These are phyloP conservation scores for Pluteus cervinus DNA, from an alignment of 768 basidiomycete species.

Conservation along the genomic window DNA sequence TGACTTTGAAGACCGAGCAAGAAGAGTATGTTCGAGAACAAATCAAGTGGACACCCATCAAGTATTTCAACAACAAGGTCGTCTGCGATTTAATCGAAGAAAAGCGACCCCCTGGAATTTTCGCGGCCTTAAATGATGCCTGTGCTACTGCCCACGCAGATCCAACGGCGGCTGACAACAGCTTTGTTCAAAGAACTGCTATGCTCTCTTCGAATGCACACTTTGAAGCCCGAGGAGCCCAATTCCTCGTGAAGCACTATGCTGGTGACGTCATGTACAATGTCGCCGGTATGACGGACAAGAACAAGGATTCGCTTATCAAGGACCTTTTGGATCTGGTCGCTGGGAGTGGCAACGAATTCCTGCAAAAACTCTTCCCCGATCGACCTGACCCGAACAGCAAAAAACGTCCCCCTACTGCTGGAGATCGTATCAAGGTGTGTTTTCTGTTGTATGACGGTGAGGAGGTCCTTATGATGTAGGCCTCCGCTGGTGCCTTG, in stretches of 20 bases:
- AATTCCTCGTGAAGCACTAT: conserved; percentile 95
- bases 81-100: conserved; percentile 99
- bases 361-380: conserved; percentile 85
- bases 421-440: conserved; percentile 96
- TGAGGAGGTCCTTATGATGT: conserved; percentile 1
- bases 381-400: conserved; percentile 94
- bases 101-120: conserved; percentile 91
- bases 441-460: neutral
- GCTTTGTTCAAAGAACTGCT: conserved; percentile 89
- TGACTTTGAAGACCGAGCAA: conserved; percentile 98
- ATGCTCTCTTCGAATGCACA: conserved; percentile 81
- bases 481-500: conserved; percentile 91
- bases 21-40: conserved; percentile 98
- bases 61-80: conserved; percentile 97
- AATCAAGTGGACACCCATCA: conserved; percentile 99
- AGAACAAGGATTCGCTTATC: conserved; percentile 96
- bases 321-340: conserved; percentile 93
- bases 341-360: conserved; percentile 71
- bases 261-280: conserved; percentile 99
- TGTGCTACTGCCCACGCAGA: conserved; percentile 98
- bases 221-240: conserved; percentile 90
- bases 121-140: conserved; percentile 98
- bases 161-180: conserved; percentile 91
- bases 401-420: conserved; percentile 97
- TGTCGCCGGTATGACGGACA: conserved; percentile 97